A percentile compares a stretch with the other conserved stretches of the same genome.
These are phyloP conservation scores for Groenewaldozyma sp. DNA, from an alignment of 1,139 yeast species.

Conservation along the genomic window DNA sequence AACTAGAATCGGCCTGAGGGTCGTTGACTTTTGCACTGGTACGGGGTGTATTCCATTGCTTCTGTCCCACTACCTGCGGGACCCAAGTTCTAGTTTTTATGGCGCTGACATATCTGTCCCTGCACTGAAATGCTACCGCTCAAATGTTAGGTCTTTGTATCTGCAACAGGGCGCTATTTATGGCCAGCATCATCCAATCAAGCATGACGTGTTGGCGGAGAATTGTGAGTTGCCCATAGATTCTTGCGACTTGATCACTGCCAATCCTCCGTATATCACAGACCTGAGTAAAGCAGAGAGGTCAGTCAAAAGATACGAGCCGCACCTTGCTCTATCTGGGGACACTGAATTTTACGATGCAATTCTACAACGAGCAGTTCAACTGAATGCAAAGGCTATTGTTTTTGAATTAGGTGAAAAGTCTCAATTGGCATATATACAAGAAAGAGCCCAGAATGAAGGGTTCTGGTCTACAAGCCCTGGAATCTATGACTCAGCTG, in stretches of 20 bases:
- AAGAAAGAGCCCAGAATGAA: conserved; percentile 10
- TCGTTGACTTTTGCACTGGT: conserved; percentile 81
- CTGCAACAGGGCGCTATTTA: conserved; percentile 3
- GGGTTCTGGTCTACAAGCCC: conserved; percentile 26
- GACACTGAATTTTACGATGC: conserved; percentile 60
- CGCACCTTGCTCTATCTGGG: conserved; percentile 67
- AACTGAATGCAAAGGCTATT: conserved; percentile 34
- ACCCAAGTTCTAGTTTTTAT: conserved; percentile 23
- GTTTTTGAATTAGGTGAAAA: conserved; percentile 38
- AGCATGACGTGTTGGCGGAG: conserved; percentile 6
- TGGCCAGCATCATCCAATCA: conserved; percentile 6
- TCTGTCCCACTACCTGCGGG: conserved; percentile 23
- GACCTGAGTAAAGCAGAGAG: conserved; percentile 32
- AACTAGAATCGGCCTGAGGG: conserved; percentile 15
- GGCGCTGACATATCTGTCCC: conserved; percentile 54
- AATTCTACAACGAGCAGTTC: conserved; percentile 39
- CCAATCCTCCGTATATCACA: conserved; percentile 90
- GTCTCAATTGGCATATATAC: conserved; percentile 26
- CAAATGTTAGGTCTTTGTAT: conserved; percentile 34
- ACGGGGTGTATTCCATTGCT: conserved; percentile 75
- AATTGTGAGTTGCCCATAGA: background rate
- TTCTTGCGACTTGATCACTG: conserved; percentile 44
- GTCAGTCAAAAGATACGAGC: conserved; percentile 69
- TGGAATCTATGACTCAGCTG: conserved; percentile 26
- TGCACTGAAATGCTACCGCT: conserved; percentile 44